These are phyloP conservation scores for Aspergillus pseudonomiae DNA, from an alignment of 2,329 filamentous ascomycete genomes.

Conservation along the genomic window DNA sequence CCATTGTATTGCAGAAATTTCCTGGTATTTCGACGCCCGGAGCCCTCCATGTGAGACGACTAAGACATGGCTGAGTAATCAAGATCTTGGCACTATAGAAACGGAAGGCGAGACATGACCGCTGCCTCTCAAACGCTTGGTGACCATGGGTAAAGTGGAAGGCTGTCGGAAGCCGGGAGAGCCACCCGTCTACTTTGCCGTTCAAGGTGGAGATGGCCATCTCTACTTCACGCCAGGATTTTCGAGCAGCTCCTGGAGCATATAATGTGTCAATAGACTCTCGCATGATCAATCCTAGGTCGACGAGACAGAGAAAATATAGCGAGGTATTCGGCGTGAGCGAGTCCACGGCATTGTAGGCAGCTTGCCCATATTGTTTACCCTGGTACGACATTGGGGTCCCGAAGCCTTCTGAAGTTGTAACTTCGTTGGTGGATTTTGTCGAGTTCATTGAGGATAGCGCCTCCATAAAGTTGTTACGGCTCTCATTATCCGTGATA, in stretches of 20 bases:
- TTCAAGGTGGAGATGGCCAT: constrained; percentile 38
- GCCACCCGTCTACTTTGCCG: constrained; percentile 41
- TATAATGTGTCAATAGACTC: constrained; percentile 42
- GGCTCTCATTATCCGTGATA: constrained; percentile 38
- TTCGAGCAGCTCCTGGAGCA: constrained; percentile 38
- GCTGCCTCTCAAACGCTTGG: constrained; percentile 34
- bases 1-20: constrained; percentile 37
- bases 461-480: constrained; percentile 31
- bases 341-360: constrained; percentile 30
- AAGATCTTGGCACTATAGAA: constrained; percentile 49
- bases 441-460: constrained; percentile 23
- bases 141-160: constrained; percentile 38
- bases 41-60: constrained; percentile 37
- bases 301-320: constrained; percentile 44
- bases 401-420: constrained; percentile 18
- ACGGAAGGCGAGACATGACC: constrained; percentile 42
- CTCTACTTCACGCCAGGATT: constrained; percentile 43
- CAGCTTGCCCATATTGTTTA: constrained; percentile 26
- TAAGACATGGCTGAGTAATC: constrained; percentile 48
- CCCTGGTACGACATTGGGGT: constrained; percentile 13
- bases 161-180: constrained; percentile 39
- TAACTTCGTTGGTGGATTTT: constrained; percentile 11
- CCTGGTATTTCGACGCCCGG: constrained; percentile 28
- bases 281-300: constrained; percentile 40
- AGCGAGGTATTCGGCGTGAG: constrained; percentile 41